These are phyloP conservation scores for Xerocomus spinulosus DNA, from an alignment of 768 basidiomycete genomes.

Conservation along the genomic window DNA sequence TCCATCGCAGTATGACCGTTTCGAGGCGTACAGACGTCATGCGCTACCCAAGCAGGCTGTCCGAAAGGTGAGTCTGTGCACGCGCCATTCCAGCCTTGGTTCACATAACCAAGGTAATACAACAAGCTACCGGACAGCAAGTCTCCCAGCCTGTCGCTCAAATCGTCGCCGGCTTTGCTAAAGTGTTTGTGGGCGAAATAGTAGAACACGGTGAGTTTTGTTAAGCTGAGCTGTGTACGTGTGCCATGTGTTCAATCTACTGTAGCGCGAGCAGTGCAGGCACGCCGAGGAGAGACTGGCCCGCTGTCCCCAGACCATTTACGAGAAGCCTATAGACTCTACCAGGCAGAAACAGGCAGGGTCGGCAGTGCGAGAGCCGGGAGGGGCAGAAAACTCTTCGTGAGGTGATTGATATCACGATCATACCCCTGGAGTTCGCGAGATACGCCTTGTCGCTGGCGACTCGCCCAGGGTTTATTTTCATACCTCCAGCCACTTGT, in stretches of 20 bases:
- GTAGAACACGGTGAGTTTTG: slow-evolving; percentile 67
- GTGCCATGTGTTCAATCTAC: background rate
- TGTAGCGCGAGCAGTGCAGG: slow-evolving; percentile 73
- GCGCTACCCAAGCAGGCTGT: slow-evolving; percentile 81
- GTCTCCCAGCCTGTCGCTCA: slow-evolving; percentile 86
- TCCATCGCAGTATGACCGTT: slow-evolving; percentile 79
- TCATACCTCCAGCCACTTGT: too few relatives aligned
- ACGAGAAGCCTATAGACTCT: slow-evolving; percentile 82
- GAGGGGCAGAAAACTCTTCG: slow-evolving; percentile 68
- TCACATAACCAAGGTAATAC: slow-evolving; percentile 59
- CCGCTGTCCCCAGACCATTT: slow-evolving; percentile 85
- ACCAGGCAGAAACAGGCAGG: slow-evolving; percentile 75
- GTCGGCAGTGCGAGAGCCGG: slow-evolving; percentile 75
- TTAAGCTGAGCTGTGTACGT: background rate
- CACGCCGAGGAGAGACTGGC: slow-evolving; percentile 65
- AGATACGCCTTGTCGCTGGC: too few relatives aligned
- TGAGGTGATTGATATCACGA: slow-evolving; percentile 37
- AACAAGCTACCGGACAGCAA: slow-evolving; percentile 74
- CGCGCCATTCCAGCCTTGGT: background rate
- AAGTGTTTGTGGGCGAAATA: slow-evolving; percentile 92
- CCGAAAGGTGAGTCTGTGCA: slow-evolving; percentile 50
- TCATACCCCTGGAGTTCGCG: too few relatives aligned
- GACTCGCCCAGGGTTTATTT: too few relatives aligned
- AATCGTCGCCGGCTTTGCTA: slow-evolving; percentile 83
- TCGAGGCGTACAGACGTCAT: slow-evolving; percentile 82